phyloP scores from a whole-genome alignment of 2,329 filamentous ascomycete genomes.

The Epichloe elymi region DNA sequence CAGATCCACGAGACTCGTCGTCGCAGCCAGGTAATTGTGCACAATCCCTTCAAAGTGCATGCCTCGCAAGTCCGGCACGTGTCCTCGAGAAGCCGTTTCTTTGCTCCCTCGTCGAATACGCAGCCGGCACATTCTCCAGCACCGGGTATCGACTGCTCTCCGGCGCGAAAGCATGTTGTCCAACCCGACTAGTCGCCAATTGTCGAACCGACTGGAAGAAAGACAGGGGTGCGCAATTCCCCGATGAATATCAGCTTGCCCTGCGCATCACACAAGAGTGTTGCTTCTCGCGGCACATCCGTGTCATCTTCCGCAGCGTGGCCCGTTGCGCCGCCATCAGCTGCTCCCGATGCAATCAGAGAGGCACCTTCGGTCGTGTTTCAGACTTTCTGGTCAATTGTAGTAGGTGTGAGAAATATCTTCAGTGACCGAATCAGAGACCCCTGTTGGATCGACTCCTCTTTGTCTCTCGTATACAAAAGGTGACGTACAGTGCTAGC shows the following conservation, averaged over 20 bases:
- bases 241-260: slow-evolving; percentile 43
- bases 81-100: background rate
- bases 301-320: slow-evolving; percentile 34
- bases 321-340: slow-evolving; percentile 1
- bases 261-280: slow-evolving; percentile 36
- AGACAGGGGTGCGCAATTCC: slow-evolving; percentile 40
- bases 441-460: no score
- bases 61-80: slow-evolving; percentile 15
- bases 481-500: background rate
- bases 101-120: slow-evolving; percentile 5
- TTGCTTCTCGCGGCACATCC: slow-evolving; percentile 39
- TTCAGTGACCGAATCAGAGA: no score
- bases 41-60: slow-evolving; percentile 18
- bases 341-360: background rate
- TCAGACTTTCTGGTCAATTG: no score
- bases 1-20: slow-evolving; percentile 34
- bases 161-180: slow-evolving; percentile 36
- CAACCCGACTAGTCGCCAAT: slow-evolving; percentile 35
- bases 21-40: slow-evolving; percentile 24
- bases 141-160: slow-evolving; percentile 36
- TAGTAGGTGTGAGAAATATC: no score
- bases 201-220: slow-evolving; percentile 42
- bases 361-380: background rate
- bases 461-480: no score
- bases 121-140: slow-evolving; percentile 29